A percentile compares a stretch with the other conserved stretches of the same genome.
Evolutionary conservation across 78 protist species (phyloP).

Genomic region (Bigelowiella natans): DNA sequence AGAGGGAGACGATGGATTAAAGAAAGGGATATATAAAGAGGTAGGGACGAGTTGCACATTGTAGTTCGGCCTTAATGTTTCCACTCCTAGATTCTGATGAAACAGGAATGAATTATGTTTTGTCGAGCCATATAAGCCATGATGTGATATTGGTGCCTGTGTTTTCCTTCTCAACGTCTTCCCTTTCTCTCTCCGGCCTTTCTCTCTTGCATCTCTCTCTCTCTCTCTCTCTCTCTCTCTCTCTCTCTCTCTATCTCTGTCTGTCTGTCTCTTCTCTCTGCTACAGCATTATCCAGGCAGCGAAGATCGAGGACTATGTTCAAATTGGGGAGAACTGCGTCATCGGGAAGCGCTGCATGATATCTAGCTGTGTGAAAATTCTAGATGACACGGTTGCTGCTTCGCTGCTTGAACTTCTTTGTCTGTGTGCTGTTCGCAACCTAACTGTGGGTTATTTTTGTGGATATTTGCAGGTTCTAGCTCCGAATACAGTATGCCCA

Average conservation of each 20-base stretch:
- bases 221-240: too few relatives aligned
- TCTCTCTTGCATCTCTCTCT: neutral
- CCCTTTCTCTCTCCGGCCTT: neutral
- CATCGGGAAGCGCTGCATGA: neutral
- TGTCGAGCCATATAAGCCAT: too few relatives aligned
- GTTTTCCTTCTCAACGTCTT: too few relatives aligned
- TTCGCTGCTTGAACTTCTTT: neutral
- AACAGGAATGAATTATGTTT: too few relatives aligned
- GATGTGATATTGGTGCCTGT: too few relatives aligned
- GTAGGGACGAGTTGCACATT: too few relatives aligned
- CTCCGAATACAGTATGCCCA: neutral
- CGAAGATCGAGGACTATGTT: neutral
- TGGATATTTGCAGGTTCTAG: neutral
- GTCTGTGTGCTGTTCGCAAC: neutral
- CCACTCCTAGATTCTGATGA: too few relatives aligned
- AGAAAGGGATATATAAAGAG: too few relatives aligned
- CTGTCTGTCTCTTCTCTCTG: neutral
- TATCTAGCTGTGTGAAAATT: neutral
- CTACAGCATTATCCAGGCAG: neutral
- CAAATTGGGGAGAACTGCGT: neutral
- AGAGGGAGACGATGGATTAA: too few relatives aligned
- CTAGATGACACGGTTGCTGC: neutral
- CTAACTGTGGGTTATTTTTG: neutral
- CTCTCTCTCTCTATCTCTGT: neutral
- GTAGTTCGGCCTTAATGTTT: too few relatives aligned